phyloP scores from a whole-genome alignment of 2,329 filamentous ascomycete genomes.

The Fusarium goolgardi region DNA sequence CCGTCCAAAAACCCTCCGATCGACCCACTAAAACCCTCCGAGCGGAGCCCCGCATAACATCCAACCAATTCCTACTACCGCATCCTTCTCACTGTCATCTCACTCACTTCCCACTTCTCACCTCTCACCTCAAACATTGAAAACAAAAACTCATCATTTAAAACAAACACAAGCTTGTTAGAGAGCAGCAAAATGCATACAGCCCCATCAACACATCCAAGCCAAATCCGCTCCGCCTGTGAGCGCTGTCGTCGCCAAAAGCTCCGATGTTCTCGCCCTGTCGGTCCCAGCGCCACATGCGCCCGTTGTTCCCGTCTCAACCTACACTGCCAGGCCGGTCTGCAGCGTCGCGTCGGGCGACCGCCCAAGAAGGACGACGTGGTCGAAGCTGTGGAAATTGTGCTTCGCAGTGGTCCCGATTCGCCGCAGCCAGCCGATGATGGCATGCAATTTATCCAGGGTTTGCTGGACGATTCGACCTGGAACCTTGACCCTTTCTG shows the following conservation, averaged over 20 bases:
- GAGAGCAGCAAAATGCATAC: conserved; percentile 31
- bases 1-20: conserved; percentile 7
- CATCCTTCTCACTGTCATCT: background rate
- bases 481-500: conserved; percentile 38
- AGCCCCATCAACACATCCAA: conserved; percentile 42
- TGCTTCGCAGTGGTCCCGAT: conserved; percentile 4
- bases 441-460: conserved; percentile 34
- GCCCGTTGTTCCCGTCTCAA: conserved; percentile 47
- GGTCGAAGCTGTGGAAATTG: background rate
- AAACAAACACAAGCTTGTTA: background rate
- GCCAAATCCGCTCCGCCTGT: conserved; percentile 50
- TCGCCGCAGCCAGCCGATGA: background rate
- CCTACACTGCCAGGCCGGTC: conserved; percentile 46
- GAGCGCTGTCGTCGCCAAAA: conserved; percentile 51
- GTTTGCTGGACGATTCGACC: conserved; percentile 28
- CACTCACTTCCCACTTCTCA: background rate
- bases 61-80: background rate
- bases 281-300: conserved; percentile 40
- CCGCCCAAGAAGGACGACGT: conserved; percentile 43
- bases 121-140: background rate
- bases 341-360: conserved; percentile 50
- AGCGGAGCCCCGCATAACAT: background rate
- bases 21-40: conserved; percentile 10
- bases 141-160: background rate
- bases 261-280: conserved; percentile 48